Percentiles rank a stretch among this genome's conserved stretches.
Conservation (phyloP, 2,329 filamentous ascomycete genomes). For the Cryphonectria parasitica region DNA sequence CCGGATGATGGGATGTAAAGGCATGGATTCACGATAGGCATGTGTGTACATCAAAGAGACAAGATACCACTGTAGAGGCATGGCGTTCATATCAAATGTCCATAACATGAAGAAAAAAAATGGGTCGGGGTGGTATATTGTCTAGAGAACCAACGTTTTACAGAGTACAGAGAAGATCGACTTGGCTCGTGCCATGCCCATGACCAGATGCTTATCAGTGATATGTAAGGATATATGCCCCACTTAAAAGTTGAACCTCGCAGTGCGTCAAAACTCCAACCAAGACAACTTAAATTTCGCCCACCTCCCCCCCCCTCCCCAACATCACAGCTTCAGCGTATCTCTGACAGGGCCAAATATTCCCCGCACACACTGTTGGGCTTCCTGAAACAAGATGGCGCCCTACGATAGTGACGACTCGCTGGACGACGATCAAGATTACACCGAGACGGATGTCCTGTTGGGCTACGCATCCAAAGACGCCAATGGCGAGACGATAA, state of each 20-base stretch:
- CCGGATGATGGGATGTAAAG: constrained; percentile 46
- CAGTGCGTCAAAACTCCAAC: neutral
- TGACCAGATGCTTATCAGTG: constrained; percentile 21
- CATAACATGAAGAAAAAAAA: constrained; percentile 15
- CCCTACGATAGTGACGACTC: constrained; percentile 89
- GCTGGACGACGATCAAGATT: constrained; percentile 68
- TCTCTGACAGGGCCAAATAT: constrained; percentile 24
- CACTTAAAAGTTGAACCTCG: constrained; percentile 28
- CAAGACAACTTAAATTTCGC: constrained; percentile 22
- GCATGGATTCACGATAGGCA: neutral
- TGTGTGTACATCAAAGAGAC: constrained; percentile 28
- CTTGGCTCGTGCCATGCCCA: neutral
- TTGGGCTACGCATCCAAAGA: constrained; percentile 88
- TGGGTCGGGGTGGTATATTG: constrained; percentile 14
- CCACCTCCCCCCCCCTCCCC: constrained; percentile 24
- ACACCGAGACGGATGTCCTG: constrained; percentile 82
- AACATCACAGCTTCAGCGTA: constrained; percentile 3
- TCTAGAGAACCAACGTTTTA: constrained; percentile 11
- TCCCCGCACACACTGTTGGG: neutral
- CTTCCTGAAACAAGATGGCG: constrained; percentile 55
- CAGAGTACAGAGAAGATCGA: no score
- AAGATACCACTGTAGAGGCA: constrained; percentile 43
- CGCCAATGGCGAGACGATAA: constrained; percentile 78
- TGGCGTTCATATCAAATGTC: constrained; percentile 27
- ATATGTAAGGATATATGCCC: constrained; percentile 23